These are phyloP conservation scores for Spathaspora arborariae DNA, from an alignment of 805 yeast genomes.

Conservation along the genomic window DNA sequence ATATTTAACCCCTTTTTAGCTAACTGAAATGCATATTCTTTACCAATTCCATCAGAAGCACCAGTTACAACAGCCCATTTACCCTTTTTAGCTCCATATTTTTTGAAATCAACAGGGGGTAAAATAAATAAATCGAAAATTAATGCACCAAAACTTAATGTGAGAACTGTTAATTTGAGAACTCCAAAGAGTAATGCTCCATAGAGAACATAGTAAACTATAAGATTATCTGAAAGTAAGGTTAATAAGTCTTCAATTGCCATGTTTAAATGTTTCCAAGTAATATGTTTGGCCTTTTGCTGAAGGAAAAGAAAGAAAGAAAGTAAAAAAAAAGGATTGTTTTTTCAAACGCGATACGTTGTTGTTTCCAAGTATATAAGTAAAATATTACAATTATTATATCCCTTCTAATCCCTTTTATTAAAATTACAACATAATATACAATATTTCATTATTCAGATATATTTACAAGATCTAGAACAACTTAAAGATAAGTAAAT, in stretches of 20 bases:
- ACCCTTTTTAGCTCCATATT: slow-evolving; percentile 72
- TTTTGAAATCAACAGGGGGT: slow-evolving; percentile 55
- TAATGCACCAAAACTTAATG: slow-evolving; percentile 49
- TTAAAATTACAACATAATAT: slow-evolving; percentile 1
- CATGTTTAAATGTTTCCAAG: slow-evolving; percentile 2
- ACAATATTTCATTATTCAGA: neutral
- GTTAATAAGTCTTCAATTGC: slow-evolving; percentile 10
- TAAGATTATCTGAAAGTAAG: slow-evolving; percentile 10
- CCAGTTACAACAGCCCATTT: slow-evolving; percentile 97
- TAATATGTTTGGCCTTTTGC: neutral
- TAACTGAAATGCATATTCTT: slow-evolving; percentile 82
- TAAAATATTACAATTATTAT: neutral
- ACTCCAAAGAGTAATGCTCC: slow-evolving; percentile 58
- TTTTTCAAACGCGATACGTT: neutral
- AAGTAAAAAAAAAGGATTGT: neutral
- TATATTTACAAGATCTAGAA: neutral
- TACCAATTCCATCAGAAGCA: slow-evolving; percentile 96
- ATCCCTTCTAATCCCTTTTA: neutral
- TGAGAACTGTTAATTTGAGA: slow-evolving; percentile 48
- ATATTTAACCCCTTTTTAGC: slow-evolving; percentile 83
- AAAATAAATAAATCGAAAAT: slow-evolving; percentile 60
- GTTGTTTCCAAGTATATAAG: neutral
- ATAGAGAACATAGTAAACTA: slow-evolving; percentile 16
- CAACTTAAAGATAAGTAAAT: slow-evolving; percentile 33
- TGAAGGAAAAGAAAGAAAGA: too few relatives aligned